phyloP scores from a whole-genome alignment of 768 basidiomycete genomes.

The Guyanaporus albipodus region DNA sequence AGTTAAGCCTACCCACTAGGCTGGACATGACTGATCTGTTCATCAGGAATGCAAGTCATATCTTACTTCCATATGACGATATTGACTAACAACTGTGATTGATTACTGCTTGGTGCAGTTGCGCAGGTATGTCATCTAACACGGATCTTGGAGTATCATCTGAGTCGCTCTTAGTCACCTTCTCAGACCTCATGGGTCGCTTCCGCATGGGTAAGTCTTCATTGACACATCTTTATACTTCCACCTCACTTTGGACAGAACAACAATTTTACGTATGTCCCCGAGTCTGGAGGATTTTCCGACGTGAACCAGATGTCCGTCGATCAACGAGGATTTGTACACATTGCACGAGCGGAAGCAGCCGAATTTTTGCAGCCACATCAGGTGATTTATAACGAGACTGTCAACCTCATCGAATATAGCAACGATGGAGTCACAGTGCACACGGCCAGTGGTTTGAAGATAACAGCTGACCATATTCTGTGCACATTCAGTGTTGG shows the following conservation, averaged over 20 bases:
- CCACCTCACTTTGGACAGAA: conserved; percentile 34
- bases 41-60: conserved; percentile 28
- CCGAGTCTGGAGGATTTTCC: conserved; percentile 55
- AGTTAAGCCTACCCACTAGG: background rate
- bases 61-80: background rate
- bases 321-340: conserved; percentile 61
- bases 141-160: background rate
- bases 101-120: conserved; percentile 5
- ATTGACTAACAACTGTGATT: conserved; percentile 1
- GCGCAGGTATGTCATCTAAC: conserved; percentile 23
- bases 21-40: conserved; percentile 2
- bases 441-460: conserved; percentile 40
- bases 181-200: conserved; percentile 62
- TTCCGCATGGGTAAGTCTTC: conserved; percentile 51
- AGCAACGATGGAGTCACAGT: conserved; percentile 45
- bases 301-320: conserved; percentile 48
- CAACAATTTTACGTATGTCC: conserved; percentile 57
- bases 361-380: conserved; percentile 44
- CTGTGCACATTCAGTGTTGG: conserved; percentile 68
- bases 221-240: background rate
- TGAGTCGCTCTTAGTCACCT: conserved; percentile 48
- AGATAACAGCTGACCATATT: conserved; percentile 51
- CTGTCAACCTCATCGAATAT: conserved; percentile 46
- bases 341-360: conserved; percentile 55
- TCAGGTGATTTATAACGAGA: conserved; percentile 49